Evolutionary conservation across 768 basidiomycete genomes (phyloP), one percentile per base, ranked within the genome.

Genomic region (Macrocybe gigantea): DNA sequence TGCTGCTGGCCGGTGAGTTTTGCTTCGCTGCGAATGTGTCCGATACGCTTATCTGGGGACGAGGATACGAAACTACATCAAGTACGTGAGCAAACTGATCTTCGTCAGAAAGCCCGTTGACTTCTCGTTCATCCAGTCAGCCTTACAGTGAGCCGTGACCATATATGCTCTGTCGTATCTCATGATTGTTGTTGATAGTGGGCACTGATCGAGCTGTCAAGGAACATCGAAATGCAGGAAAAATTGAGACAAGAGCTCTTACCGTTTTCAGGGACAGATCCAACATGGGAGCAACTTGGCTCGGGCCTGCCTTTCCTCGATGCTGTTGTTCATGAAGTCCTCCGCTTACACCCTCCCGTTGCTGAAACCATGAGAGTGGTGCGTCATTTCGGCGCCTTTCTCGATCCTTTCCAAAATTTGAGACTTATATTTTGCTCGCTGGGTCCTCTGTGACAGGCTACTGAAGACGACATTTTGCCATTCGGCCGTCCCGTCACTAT

Each of bases 391-490:
- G 11, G 10, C 12, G 6, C 12, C 41, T 6, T 6, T 6, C 34
- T 44, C n/a, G 11, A 10, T 33, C 12, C n/a, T 37, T 8, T 34
- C 10, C 4, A 32, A 32, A 15, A 11, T 31, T n/a, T 22, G 32
- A 34, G 22, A 49, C 37, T 38, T 38, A 12, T 7, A n/a, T n/a
- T n/a, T n/a, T n/a, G n/a, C n/a, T n/a, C n/a, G 14, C 22, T 22
- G 22, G 22, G 22, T 2, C 22, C 22, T 22, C 22, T 33, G 15
- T 33, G n/a, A 6, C 50, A 80, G 71, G 73, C 78, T 0, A 56
- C 62, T 1, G 62, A 71, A 48, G 82, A 85, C 56, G 78, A 82
- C 47, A 58, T 80, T 1, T 70, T 88, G 11, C 84, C 82, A 0
- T 69, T 86, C n/a, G 67, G 66, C 8, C 56, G 58, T 1, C 80